Conservation (phyloP, 345 rosid genomes). For the Euclidium syriacum region DNA sequence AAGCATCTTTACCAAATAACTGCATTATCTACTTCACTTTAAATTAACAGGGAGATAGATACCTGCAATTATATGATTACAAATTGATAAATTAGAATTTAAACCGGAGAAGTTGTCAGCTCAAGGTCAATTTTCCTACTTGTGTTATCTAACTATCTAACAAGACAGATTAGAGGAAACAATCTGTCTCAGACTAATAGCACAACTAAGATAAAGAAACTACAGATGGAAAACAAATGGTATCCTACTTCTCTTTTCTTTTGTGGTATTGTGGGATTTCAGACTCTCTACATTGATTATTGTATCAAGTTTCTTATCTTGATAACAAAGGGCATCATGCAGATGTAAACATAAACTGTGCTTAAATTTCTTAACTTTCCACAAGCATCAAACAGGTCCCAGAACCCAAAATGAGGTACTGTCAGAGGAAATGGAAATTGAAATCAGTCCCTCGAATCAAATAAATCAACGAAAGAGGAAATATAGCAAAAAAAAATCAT, state of each 20-base stretch:
- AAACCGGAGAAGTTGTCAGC: background rate
- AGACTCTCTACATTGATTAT: background rate
- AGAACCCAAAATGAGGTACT: background rate
- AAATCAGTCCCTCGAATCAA: conserved; percentile 11
- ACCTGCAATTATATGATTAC: conserved; percentile 12
- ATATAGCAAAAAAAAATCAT: background rate
- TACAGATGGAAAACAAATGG: background rate
- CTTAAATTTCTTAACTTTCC: background rate
- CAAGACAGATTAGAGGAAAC: background rate
- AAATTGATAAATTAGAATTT: background rate
- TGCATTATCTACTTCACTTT: conserved; percentile 21
- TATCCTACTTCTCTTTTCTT: background rate
- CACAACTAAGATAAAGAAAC: background rate
- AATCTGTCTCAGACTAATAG: background rate
- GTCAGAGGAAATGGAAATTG: background rate
- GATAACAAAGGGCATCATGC: too few relatives aligned
- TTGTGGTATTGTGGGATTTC: background rate
- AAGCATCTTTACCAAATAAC: conserved; percentile 36
- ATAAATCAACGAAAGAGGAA: background rate
- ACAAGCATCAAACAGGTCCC: background rate
- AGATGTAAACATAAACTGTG: background rate
- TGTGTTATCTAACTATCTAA: background rate
- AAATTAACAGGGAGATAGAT: background rate
- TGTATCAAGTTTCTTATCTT: too few relatives aligned
- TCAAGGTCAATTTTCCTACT: background rate